Conservation (phyloP, 2,329 filamentous ascomycete species). For the Alternaria viburni region DNA sequence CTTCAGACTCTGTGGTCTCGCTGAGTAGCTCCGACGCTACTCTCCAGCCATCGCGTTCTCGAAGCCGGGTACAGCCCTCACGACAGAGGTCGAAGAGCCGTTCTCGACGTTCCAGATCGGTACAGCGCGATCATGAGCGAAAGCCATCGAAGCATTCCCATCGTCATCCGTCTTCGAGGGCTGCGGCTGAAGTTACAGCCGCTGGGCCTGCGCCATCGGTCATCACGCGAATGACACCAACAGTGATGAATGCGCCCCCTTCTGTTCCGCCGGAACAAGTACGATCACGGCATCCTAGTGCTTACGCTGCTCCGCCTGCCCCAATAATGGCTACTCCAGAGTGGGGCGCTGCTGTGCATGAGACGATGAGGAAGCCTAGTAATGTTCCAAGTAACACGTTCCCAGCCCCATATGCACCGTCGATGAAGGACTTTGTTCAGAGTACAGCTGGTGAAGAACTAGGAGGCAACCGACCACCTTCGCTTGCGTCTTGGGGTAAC, state of each 20-base stretch:
- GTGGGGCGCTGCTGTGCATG: conserved; percentile 4
- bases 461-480: not conserved
- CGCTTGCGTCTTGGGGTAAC: conserved; percentile 13
- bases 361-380: conserved; percentile 3
- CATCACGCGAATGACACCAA: not conserved
- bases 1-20: conserved; percentile 12
- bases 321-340: conserved; percentile 2
- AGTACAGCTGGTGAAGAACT: not conserved
- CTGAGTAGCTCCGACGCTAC: conserved; percentile 18
- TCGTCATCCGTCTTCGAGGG: not conserved
- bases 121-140: not conserved
- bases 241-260: conserved; percentile 12
- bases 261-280: not conserved
- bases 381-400: not conserved
- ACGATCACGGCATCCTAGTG: not conserved
- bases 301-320: not conserved
- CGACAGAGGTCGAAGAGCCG: conserved; percentile 1
- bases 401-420: conserved; percentile 13
- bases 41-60: conserved; percentile 14
- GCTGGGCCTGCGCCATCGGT: not conserved
- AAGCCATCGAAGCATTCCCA: not conserved
- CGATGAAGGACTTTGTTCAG: not conserved
- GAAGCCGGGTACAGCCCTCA: conserved; percentile 1
- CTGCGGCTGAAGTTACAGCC: not conserved
- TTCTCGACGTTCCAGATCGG: conserved; percentile 1